Evolutionary conservation across 371 early-diverging fungal species (phyloP).

Genomic region (Mortierella sp.): DNA sequence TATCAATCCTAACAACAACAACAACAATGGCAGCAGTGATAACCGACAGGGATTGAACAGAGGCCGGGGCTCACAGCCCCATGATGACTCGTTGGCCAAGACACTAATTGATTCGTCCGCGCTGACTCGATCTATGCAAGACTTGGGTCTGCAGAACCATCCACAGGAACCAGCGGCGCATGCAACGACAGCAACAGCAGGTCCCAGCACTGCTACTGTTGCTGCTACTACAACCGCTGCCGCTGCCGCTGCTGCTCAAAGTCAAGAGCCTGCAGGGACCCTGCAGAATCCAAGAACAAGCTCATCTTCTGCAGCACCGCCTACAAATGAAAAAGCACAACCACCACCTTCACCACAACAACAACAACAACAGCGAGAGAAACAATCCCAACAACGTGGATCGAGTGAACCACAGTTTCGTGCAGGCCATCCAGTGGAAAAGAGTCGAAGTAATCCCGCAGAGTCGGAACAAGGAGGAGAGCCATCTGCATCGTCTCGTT

Average conservation of each 20-base stretch:
- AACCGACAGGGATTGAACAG: constrained; percentile 4
- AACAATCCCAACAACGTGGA: neutral
- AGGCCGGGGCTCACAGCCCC: neutral
- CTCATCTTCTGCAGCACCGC: too few relatives aligned
- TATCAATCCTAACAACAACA: too few relatives aligned
- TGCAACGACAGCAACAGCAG: neutral
- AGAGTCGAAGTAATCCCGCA: constrained; percentile 34
- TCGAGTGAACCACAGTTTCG: constrained; percentile 7
- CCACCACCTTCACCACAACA: too few relatives aligned
- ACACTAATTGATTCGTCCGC: constrained; percentile 37
- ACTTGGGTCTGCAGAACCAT: constrained; percentile 16
- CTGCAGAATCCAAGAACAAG: neutral
- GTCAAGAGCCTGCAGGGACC: constrained; percentile 3
- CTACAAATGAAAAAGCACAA: too few relatives aligned
- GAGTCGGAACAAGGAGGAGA: constrained; percentile 18
- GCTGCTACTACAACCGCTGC: too few relatives aligned
- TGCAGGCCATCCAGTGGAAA: constrained; percentile 30
- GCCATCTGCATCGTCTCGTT: neutral
- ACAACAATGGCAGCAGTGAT: too few relatives aligned
- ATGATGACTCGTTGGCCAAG: constrained; percentile 37
- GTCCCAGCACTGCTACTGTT: too few relatives aligned
- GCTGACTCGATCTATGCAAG: constrained; percentile 26
- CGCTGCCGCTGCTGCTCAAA: too few relatives aligned
- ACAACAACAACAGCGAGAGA: neutral
- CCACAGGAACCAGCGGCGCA: constrained; percentile 3